Evolutionary conservation across 148 eudicot genomes (phyloP), one percentile per base, ranked within the genome.

Genomic region (Suaeda aralocaspica): DNA sequence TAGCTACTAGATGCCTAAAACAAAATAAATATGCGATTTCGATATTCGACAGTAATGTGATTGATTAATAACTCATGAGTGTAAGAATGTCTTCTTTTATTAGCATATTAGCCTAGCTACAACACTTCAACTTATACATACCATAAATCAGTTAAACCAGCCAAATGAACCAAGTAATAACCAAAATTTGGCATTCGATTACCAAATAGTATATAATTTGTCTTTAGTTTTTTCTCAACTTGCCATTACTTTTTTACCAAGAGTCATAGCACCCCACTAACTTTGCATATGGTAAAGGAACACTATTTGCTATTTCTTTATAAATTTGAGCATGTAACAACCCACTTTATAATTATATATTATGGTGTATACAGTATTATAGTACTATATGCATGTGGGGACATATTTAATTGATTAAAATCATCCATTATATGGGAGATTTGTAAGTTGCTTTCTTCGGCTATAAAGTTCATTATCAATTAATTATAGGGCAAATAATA

Each of bases 351-450:
- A 53, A 33, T 10, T 28, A 25, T 25, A 45, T 14, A 28, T 49
- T 19, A 25, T 66, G 69, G 69, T n/a, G n/a, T n/a, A n/a, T n/a
- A 36, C 8, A 36, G 41, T 8, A 36, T 36, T 36, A 36, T 36
- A 36, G 5, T 36, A 36, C 41, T 8, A 66, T 42, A 30, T 45
- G 28, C 46, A 45, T 45, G 55, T 29, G 19, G 39, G 39, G 39
- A 46, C 69, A 46, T n/a, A n/a, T n/a, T 19, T 64, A 46, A 66
- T 62, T 62, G 10, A 19, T 33, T 60, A 33, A 59, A 66, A 48
- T 28, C 26, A 48, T 51, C 42, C 34, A 14, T 45, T 14, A 64
- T 45, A 45, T 16, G 13, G 50, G 19, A 46, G 15, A 15, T 12
- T 46, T 46, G 50, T 46, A 46, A 0, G 1, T 13, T 46, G 14